Conservation (phyloP, 306 rosid genomes). For the Abrus precatorius region DNA sequence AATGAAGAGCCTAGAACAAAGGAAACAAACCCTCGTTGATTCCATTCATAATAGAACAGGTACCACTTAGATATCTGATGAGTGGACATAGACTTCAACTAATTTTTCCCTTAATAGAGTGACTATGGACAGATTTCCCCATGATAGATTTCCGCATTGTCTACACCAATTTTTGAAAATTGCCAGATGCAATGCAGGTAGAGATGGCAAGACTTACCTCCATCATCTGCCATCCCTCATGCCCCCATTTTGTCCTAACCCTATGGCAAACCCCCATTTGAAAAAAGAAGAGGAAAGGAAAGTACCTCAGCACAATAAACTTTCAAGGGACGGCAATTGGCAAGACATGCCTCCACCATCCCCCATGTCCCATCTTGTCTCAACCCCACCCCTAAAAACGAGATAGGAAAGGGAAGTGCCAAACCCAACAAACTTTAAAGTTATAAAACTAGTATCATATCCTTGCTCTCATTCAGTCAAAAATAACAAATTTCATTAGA, state of each 20-base stretch:
- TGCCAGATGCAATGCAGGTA: background rate
- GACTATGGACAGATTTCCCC: too few relatives aligned
- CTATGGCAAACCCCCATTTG: background rate
- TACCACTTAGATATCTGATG: too few relatives aligned
- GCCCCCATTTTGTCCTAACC: constrained; percentile 1
- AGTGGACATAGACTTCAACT: too few relatives aligned
- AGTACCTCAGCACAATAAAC: background rate
- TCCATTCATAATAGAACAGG: too few relatives aligned
- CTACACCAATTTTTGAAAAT: background rate
- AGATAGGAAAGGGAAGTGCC: constrained; percentile 7
- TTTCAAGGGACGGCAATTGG: constrained; percentile 19
- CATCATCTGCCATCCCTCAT: background rate
- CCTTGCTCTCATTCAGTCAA: constrained; percentile 20
- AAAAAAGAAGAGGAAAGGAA: background rate
- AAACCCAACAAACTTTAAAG: background rate
- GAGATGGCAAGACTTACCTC: background rate
- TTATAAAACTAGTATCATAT: background rate
- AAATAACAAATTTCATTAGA: constrained; percentile 20
- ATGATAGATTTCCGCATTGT: background rate
- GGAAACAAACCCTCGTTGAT: background rate
- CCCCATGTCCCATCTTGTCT: constrained; percentile 1
- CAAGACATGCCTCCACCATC: constrained; percentile 25
- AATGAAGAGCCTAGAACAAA: too few relatives aligned
- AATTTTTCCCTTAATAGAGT: too few relatives aligned
- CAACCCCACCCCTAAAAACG: constrained; percentile 3